A percentile compares a stretch with the other conserved stretches of the same genome.
These are phyloP conservation scores for Phytophthora podocarpi DNA, from an alignment of 352 stramenopile species.

Conservation along the genomic window DNA sequence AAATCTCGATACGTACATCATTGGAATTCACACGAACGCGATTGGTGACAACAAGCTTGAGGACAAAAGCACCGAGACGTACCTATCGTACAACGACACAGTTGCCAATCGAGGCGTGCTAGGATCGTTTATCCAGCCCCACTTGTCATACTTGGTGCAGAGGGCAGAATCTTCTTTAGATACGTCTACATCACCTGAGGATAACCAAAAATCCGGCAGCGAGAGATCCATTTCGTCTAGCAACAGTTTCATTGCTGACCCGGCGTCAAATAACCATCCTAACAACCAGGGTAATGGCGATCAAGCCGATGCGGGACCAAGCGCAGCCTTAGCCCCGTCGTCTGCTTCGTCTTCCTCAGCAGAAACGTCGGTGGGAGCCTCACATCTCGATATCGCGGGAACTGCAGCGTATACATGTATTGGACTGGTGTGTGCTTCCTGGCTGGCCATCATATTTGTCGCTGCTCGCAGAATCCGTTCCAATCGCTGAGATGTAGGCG, in stretches of 20 bases:
- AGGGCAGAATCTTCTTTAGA: conserved; percentile 1
- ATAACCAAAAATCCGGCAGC: not conserved
- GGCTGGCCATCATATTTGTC: conserved; percentile 60
- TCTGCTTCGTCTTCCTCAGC: conserved; percentile 21
- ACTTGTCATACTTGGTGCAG: conserved; percentile 41
- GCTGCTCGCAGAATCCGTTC: conserved; percentile 37
- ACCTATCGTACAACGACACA: conserved; percentile 33
- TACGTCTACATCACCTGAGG: not conserved
- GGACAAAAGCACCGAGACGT: conserved; percentile 5
- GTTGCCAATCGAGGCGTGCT: conserved; percentile 61
- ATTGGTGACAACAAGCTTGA: conserved; percentile 33
- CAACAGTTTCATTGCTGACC: conserved; percentile 1
- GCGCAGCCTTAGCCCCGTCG: not conserved
- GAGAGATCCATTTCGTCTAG: conserved; percentile 5
- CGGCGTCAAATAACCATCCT: conserved; percentile 3
- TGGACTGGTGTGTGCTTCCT: conserved; percentile 46
- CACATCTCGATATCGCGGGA: conserved; percentile 25
- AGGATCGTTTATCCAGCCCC: conserved; percentile 53
- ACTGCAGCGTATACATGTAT: conserved; percentile 62
- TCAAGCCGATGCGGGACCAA: conserved; percentile 8
- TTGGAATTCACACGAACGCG: conserved; percentile 60
- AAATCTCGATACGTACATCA: conserved; percentile 59
- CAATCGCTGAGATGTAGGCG: conserved; percentile 16
- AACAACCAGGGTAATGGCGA: not conserved
- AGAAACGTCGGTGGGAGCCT: conserved; percentile 12